phyloP scores from a whole-genome alignment of 345 rosid genomes.

The Microcos paniculata region DNA sequence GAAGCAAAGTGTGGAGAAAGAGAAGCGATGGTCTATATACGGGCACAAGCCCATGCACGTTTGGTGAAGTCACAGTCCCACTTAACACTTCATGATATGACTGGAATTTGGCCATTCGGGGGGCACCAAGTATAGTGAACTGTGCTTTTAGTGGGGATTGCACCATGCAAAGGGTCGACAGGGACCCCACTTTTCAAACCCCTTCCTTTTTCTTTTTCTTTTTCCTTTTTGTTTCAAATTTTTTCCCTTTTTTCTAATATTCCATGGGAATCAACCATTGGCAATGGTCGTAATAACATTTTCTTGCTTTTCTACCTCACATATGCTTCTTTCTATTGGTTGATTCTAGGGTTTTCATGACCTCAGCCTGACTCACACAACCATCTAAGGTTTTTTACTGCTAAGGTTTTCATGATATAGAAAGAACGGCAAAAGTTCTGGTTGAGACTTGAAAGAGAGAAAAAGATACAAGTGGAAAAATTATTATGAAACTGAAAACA shows the following conservation, averaged over 20 bases:
- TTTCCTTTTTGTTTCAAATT: no score
- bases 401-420: not conserved
- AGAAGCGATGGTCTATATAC: not conserved
- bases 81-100: not conserved
- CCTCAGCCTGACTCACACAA: constrained; percentile 31
- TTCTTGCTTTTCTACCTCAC: not conserved
- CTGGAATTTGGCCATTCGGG: not conserved
- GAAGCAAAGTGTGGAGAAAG: not conserved
- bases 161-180: not conserved
- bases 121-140: not conserved
- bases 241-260: not conserved
- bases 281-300: not conserved
- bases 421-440: not conserved
- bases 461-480: not conserved
- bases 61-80: constrained; percentile 3
- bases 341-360: constrained; percentile 21
- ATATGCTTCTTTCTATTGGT: not conserved
- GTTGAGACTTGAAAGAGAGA: not conserved
- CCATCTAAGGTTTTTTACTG: not conserved
- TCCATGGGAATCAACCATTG: not conserved
- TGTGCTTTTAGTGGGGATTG: not conserved
- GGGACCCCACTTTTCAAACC: not conserved
- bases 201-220: not conserved
- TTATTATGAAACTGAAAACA: not conserved
- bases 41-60: constrained; percentile 3